phyloP scores from a whole-genome alignment of 192 early-diverging fungal species.

The Geosiphon pyriformis region DNA sequence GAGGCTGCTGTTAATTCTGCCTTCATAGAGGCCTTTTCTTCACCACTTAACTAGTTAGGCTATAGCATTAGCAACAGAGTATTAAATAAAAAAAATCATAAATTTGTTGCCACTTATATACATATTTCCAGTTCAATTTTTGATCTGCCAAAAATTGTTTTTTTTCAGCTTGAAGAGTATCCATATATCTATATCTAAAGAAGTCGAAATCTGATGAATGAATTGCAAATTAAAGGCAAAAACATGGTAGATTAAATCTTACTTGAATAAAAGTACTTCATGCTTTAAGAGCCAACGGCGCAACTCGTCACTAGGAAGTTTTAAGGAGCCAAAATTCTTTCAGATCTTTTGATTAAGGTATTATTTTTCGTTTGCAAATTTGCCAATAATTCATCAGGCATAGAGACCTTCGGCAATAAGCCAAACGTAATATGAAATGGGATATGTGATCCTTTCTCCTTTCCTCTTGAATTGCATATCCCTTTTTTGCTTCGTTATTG shows the following conservation, averaged over 20 bases:
- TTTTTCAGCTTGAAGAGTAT: slow-evolving; percentile 39
- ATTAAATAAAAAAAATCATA: background rate
- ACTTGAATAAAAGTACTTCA: slow-evolving; percentile 62
- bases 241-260: slow-evolving; percentile 10
- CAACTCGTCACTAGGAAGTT: slow-evolving; percentile 54
- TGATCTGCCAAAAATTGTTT: slow-evolving; percentile 49
- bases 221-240: slow-evolving; percentile 9
- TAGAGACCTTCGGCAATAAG: slow-evolving; percentile 52
- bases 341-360: slow-evolving; percentile 4
- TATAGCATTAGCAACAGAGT: too few relatives aligned
- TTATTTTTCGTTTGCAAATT: background rate
- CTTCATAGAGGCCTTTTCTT: slow-evolving; percentile 29
- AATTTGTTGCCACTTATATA: slow-evolving; percentile 7
- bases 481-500: slow-evolving; percentile 41
- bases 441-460: slow-evolving; percentile 76
- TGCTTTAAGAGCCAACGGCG: slow-evolving; percentile 72
- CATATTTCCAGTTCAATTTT: slow-evolving; percentile 47
- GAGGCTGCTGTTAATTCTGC: slow-evolving; percentile 25
- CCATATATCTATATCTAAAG: slow-evolving; percentile 40
- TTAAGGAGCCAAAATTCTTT: background rate
- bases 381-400: slow-evolving; percentile 17
- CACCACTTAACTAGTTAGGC: slow-evolving; percentile 27
- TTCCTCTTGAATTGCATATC: slow-evolving; percentile 37
- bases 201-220: background rate
- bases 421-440: slow-evolving; percentile 77